These are phyloP conservation scores for Hypomontagnella submonticulosa DNA, from an alignment of 495 filamentous ascomycete genomes.

Conservation along the genomic window DNA sequence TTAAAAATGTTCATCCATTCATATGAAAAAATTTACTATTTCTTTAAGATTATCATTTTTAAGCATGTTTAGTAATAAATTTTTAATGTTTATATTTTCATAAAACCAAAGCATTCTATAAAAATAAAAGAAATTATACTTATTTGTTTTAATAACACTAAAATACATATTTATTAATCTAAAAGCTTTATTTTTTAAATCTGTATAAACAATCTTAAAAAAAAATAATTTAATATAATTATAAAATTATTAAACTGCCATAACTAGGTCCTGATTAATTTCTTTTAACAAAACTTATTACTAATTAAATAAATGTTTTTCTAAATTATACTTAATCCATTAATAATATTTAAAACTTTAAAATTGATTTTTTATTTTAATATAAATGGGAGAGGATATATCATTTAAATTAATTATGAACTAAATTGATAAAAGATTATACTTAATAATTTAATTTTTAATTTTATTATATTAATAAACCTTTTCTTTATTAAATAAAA, in stretches of 20 bases:
- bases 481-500: neutral
- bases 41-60: neutral
- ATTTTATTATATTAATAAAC: neutral
- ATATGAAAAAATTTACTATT: too few species aligned
- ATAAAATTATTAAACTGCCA: neutral
- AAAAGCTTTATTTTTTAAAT: neutral
- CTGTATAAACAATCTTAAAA: neutral
- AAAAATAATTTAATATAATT: neutral
- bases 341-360: neutral
- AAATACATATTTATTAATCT: neutral
- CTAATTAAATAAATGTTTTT: neutral
- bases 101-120: neutral
- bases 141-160: neutral
- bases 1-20: too few species aligned
- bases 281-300: neutral
- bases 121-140: neutral
- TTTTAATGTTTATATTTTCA: too few species aligned
- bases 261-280: neutral
- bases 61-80: too few species aligned
- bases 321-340: neutral
- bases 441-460: neutral
- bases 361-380: neutral
- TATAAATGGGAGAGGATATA: neutral
- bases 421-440: neutral
- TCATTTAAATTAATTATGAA: constrained; percentile 5